These are phyloP conservation scores for Colletotrichum liriopes DNA, from an alignment of 2,329 filamentous ascomycete species.

Conservation along the genomic window DNA sequence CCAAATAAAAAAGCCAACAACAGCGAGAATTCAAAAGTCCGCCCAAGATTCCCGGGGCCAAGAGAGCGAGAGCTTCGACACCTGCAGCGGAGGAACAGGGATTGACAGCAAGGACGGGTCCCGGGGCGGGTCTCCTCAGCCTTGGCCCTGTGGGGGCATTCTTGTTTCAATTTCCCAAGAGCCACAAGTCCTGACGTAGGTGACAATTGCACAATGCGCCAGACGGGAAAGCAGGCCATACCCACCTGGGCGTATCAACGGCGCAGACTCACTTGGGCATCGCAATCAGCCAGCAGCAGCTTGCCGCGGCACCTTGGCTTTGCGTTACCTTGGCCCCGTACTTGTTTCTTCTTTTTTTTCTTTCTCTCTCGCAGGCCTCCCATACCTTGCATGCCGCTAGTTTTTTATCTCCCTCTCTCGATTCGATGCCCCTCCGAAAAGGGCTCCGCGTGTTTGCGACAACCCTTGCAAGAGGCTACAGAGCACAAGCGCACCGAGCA, in stretches of 20 bases:
- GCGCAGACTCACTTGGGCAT: neutral
- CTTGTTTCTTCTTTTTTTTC: neutral
- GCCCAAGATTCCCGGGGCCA: neutral
- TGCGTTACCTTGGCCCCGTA: neutral
- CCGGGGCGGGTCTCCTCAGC: slow-evolving; percentile 13
- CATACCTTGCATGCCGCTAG: slow-evolving; percentile 13
- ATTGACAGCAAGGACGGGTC: neutral
- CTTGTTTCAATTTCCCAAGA: slow-evolving; percentile 37
- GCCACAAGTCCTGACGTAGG: slow-evolving; percentile 41
- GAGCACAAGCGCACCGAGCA: neutral
- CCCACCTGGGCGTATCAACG: slow-evolving; percentile 19
- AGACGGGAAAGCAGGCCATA: neutral
- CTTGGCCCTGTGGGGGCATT: slow-evolving; percentile 40
- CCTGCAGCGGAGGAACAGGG: slow-evolving; percentile 11
- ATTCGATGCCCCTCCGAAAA: neutral
- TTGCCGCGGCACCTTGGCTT: neutral
- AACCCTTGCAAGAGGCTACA: neutral
- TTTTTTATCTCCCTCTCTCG: neutral
- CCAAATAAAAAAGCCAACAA: neutral
- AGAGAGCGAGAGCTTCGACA: neutral
- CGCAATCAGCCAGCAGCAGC: neutral
- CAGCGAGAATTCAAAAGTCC: neutral
- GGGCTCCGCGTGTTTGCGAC: neutral
- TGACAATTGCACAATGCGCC: slow-evolving; percentile 22
- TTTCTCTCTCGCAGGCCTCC: slow-evolving; percentile 8